A percentile compares a stretch with the other conserved stretches of the same genome.
Evolutionary conservation across 306 rosid species (phyloP).

Genomic region (Gynostemma pentaphyllum): DNA sequence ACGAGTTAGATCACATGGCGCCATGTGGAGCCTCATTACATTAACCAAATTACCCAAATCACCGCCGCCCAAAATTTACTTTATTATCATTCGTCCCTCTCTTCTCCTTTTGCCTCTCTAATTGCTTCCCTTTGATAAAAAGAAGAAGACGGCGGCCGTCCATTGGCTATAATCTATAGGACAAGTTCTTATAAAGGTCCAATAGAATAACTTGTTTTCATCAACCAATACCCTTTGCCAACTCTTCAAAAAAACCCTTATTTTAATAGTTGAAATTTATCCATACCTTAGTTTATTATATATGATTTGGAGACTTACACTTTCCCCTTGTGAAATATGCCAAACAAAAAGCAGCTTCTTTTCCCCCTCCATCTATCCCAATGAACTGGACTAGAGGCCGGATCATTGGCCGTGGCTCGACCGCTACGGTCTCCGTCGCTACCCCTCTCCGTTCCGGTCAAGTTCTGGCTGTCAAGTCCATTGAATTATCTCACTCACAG

Average conservation of each 20-base stretch:
- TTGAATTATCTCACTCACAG: slow-evolving; percentile 37
- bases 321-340: too few species aligned
- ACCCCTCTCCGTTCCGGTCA: slow-evolving; percentile 17
- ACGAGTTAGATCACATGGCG: neutral
- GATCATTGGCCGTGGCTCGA: slow-evolving; percentile 65
- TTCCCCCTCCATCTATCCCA: neutral
- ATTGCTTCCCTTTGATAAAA: slow-evolving; percentile 19
- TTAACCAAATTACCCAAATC: neutral
- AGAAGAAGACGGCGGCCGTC: slow-evolving; percentile 46
- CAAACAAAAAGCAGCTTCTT: neutral
- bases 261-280: too few species aligned
- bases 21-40: neutral
- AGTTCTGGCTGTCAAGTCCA: slow-evolving; percentile 50
- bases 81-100: neutral
- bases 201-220: slow-evolving; percentile 1
- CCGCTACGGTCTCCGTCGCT: slow-evolving; percentile 58
- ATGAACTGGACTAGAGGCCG: slow-evolving; percentile 73
- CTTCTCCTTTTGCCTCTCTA: slow-evolving; percentile 49
- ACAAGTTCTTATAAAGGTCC: slow-evolving; percentile 7
- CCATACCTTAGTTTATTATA: too few species aligned
- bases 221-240: neutral
- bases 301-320: too few species aligned
- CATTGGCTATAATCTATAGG: slow-evolving; percentile 25
- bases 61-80: slow-evolving; percentile 42
- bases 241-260: neutral